Percentiles rank a stretch among this genome's conserved stretches.
phyloP scores from a whole-genome alignment of 2,329 filamentous ascomycete genomes.

The Pseudogymnoascus sp. region DNA sequence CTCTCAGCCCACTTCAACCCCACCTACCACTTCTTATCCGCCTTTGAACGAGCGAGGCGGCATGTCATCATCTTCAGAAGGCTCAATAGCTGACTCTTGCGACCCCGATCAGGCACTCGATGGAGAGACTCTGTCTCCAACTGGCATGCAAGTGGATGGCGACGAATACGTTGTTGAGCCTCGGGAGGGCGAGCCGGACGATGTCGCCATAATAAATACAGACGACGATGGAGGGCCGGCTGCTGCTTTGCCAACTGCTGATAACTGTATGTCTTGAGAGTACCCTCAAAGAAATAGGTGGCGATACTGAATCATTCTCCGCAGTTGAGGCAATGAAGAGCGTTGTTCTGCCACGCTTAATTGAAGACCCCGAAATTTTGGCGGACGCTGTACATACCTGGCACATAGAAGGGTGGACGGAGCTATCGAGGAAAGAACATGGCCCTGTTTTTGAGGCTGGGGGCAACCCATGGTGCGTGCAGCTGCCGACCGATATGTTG shows the following conservation, averaged over 20 bases:
- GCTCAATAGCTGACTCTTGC: constrained; percentile 5
- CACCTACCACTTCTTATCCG: not conserved
- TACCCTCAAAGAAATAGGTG: not conserved
- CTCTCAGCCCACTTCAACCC: not conserved
- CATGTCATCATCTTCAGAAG: not conserved
- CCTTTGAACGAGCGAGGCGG: not conserved
- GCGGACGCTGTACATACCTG: constrained; percentile 74
- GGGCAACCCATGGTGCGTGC: constrained; percentile 72
- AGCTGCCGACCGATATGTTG: not conserved
- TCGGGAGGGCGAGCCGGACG: constrained; percentile 30
- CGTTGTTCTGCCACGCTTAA: constrained; percentile 62
- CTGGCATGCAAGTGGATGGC: constrained; percentile 27
- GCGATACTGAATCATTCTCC: constrained; percentile 13
- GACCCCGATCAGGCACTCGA: constrained; percentile 20
- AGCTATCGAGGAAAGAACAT: constrained; percentile 70
- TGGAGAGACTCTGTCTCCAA: constrained; percentile 25
- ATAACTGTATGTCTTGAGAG: constrained; percentile 30
- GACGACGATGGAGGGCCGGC: constrained; percentile 25
- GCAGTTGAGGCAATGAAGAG: constrained; percentile 80
- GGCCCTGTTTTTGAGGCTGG: constrained; percentile 82
- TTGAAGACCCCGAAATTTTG: constrained; percentile 70
- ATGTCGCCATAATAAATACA: constrained; percentile 34
- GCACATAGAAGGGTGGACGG: constrained; percentile 79
- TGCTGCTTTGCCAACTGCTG: constrained; percentile 26
- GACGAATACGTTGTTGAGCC: constrained; percentile 25